Evolutionary conservation across 805 yeast species (phyloP).

Genomic region (Metschnikowia borealis): DNA sequence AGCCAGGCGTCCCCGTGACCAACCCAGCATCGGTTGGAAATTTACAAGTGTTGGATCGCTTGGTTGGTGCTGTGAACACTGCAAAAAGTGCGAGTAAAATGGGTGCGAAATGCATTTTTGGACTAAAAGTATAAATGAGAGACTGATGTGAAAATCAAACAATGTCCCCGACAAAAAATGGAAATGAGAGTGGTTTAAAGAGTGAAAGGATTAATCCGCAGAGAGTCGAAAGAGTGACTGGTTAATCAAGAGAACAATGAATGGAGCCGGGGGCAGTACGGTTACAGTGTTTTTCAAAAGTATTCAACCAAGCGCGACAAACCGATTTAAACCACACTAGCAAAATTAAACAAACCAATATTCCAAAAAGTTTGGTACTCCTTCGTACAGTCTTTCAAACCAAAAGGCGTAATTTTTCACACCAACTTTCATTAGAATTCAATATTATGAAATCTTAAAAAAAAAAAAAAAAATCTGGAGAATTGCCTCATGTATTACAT

Average conservation of each 20-base stretch:
- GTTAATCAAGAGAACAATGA: background rate
- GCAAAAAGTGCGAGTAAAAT: conserved; percentile 18
- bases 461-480: no score
- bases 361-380: no score
- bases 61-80: conserved; percentile 25
- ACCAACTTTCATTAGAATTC: no score
- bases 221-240: background rate
- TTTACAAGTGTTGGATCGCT: conserved; percentile 47
- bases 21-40: conserved; percentile 69
- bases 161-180: background rate
- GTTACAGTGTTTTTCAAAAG: no score
- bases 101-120: conserved; percentile 16
- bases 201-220: background rate
- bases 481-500: no score
- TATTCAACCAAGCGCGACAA: no score
- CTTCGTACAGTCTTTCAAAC: no score
- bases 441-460: no score
- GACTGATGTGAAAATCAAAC: background rate
- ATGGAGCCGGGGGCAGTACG: background rate
- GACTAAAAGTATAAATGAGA: background rate
- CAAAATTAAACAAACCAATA: no score
- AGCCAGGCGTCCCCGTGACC: conserved; percentile 59
- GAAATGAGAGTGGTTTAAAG: background rate
- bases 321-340: no score
- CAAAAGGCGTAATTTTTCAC: no score